phyloP scores from a whole-genome alignment of 371 early-diverging fungal species.

The Circinella minor region DNA sequence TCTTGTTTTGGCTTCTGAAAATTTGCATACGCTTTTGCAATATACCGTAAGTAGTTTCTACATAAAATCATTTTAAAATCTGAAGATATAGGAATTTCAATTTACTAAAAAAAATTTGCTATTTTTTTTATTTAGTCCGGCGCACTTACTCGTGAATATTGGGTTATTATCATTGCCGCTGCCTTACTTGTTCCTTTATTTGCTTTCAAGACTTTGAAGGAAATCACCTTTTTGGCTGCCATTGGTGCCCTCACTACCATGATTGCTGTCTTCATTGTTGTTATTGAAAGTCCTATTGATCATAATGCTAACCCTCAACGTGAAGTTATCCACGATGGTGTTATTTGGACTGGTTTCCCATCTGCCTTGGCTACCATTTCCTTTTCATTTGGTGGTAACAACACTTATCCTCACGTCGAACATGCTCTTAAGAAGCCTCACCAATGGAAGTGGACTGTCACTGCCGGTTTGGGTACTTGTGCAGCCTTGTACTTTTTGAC shows the following conservation, averaged over 20 bases:
- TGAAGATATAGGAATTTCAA: background rate
- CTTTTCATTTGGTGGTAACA: conserved; percentile 65
- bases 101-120: background rate
- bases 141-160: conserved; percentile 33
- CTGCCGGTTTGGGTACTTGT: conserved; percentile 72
- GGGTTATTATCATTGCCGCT: conserved; percentile 70
- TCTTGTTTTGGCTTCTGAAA: conserved; percentile 74
- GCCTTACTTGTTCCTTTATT: conserved; percentile 77
- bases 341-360: conserved; percentile 62
- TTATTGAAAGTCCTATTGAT: conserved; percentile 41
- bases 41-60: conserved; percentile 27
- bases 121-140: conserved; percentile 21
- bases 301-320: conserved; percentile 24
- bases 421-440: conserved; percentile 81
- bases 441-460: conserved; percentile 76
- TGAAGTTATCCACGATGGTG: conserved; percentile 29
- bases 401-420: conserved; percentile 76
- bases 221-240: conserved; percentile 67
- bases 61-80: background rate
- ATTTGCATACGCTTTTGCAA: conserved; percentile 57
- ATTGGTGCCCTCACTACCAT: conserved; percentile 56
- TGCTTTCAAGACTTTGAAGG: conserved; percentile 73
- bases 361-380: conserved; percentile 64
- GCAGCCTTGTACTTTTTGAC: conserved; percentile 80
- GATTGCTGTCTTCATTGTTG: conserved; percentile 50